Conservation (phyloP, 2,329 filamentous ascomycete genomes). For the Exophiala alcalophila region DNA sequence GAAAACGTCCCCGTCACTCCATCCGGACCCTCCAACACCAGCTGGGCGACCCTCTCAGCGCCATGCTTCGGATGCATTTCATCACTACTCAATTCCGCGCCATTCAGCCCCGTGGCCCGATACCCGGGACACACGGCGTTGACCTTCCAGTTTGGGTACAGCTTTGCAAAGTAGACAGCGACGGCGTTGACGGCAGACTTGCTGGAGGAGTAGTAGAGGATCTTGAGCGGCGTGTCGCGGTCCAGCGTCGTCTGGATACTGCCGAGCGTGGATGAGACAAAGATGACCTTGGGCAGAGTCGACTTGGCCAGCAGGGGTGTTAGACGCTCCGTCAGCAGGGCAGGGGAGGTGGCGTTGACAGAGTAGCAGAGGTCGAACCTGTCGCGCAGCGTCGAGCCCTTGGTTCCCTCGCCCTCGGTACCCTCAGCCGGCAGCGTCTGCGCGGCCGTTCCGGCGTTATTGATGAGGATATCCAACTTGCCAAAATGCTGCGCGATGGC, state of each 20-base stretch:
- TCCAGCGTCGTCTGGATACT: slow-evolving; percentile 20
- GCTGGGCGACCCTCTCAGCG: slow-evolving; percentile 23
- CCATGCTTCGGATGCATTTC: slow-evolving; percentile 25
- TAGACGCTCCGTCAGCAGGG: slow-evolving; percentile 25
- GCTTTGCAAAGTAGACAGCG: slow-evolving; percentile 24
- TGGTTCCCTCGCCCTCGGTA: too few relatives aligned
- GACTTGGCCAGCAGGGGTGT: slow-evolving; percentile 26
- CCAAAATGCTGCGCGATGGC: slow-evolving; percentile 36
- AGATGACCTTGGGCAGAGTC: slow-evolving; percentile 26
- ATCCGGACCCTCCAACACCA: slow-evolving; percentile 24
- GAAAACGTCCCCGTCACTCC: slow-evolving; percentile 27
- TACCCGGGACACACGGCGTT: slow-evolving; percentile 28
- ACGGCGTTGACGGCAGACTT: slow-evolving; percentile 28
- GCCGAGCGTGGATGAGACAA: slow-evolving; percentile 20
- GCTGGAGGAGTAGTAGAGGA: slow-evolving; percentile 22
- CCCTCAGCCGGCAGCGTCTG: slow-evolving; percentile 12
- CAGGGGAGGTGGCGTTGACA: slow-evolving; percentile 31
- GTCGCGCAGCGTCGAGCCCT: slow-evolving; percentile 24
- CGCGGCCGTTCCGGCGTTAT: slow-evolving; percentile 36
- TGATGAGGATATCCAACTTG: slow-evolving; percentile 37
- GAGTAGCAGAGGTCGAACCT: slow-evolving; percentile 29
- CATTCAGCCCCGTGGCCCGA: slow-evolving; percentile 21
- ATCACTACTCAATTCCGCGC: slow-evolving; percentile 17
- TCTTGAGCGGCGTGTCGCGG: slow-evolving; percentile 5
- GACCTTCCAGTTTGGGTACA: slow-evolving; percentile 25